Percentiles rank a stretch among this genome's conserved stretches.
phyloP scores from a whole-genome alignment of 495 filamentous ascomycete species.

The Penicillium steckii region DNA sequence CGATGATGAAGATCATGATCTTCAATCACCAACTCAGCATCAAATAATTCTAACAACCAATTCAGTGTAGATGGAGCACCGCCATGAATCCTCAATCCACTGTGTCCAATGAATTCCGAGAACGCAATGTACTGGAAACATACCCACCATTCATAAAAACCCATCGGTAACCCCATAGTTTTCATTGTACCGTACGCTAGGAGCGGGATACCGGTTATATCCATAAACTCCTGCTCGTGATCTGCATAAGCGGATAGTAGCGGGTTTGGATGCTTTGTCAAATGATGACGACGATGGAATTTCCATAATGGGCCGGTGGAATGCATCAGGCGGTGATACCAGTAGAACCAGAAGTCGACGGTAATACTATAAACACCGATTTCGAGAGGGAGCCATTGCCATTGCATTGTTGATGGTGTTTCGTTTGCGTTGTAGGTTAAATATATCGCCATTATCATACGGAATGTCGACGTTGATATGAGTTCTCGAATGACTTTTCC shows the following conservation, averaged over 20 bases:
- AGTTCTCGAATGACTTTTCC: constrained; percentile 24
- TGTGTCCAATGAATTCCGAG: constrained; percentile 29
- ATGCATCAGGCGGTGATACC: constrained; percentile 31
- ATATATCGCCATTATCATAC: constrained; percentile 24
- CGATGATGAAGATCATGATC: constrained; percentile 34
- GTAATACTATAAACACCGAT: constrained; percentile 28
- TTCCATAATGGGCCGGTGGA: constrained; percentile 21
- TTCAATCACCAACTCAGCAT: constrained; percentile 30
- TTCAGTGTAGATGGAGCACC: constrained; percentile 26
- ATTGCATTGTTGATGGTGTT: constrained; percentile 12
- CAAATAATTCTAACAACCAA: constrained; percentile 25
- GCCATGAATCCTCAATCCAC: constrained; percentile 24
- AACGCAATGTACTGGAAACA: constrained; percentile 32
- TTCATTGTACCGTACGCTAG: constrained; percentile 25
- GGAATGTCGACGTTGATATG: constrained; percentile 21
- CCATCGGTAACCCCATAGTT: constrained; percentile 22
- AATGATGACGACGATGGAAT: constrained; percentile 27
- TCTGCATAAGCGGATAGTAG: constrained; percentile 29
- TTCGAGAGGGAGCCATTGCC: constrained; percentile 26
- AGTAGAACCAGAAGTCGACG: constrained; percentile 32
- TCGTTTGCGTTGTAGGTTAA: constrained; percentile 39
- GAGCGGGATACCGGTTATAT: constrained; percentile 28
- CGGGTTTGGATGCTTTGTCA: constrained; percentile 30
- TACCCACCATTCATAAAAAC: constrained; percentile 32
- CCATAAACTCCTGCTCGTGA: constrained; percentile 31